These are phyloP conservation scores for Akanthomyces uredinophilus DNA, from an alignment of 2,329 filamentous ascomycete genomes.

Conservation along the genomic window DNA sequence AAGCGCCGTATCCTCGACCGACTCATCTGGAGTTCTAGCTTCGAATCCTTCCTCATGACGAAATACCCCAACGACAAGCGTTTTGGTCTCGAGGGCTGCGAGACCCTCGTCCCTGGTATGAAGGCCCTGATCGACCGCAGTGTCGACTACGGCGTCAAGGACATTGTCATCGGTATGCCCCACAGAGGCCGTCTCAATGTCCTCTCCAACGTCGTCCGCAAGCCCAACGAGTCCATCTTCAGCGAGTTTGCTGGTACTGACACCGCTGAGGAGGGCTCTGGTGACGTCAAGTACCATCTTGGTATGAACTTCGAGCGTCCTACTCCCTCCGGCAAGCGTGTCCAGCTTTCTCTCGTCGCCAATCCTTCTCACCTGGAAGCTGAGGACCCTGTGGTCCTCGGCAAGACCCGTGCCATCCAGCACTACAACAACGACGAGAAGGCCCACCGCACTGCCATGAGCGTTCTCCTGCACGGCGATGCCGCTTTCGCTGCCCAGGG, in stretches of 20 bases:
- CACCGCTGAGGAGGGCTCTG: conserved; percentile 87
- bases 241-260: conserved; percentile 90
- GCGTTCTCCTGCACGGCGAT: conserved; percentile 92
- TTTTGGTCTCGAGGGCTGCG: conserved; percentile 95
- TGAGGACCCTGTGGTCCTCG: conserved; percentile 94
- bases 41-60: conserved; percentile 89
- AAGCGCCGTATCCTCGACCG: conserved; percentile 97
- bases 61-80: conserved; percentile 99
- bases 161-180: conserved; percentile 99
- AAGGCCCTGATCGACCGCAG: conserved; percentile 98
- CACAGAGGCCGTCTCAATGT: conserved; percentile 98
- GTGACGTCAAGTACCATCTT: conserved; percentile 98
- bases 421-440: conserved; percentile 98
- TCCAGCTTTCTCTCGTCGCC: conserved; percentile 97
- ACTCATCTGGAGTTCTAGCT: conserved; percentile 97
- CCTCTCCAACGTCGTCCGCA: conserved; percentile 95
- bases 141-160: conserved; percentile 97
- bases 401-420: conserved; percentile 95
- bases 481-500: conserved; percentile 95
- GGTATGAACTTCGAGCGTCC: conserved; percentile 99
- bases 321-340: conserved; percentile 95
- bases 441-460: conserved; percentile 85
- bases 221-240: conserved; percentile 99
- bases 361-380: conserved; percentile 98
- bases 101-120: conserved; percentile 97